These are phyloP conservation scores for Aquilaria yunnanensis DNA, from an alignment of 345 rosid species.

Conservation along the genomic window DNA sequence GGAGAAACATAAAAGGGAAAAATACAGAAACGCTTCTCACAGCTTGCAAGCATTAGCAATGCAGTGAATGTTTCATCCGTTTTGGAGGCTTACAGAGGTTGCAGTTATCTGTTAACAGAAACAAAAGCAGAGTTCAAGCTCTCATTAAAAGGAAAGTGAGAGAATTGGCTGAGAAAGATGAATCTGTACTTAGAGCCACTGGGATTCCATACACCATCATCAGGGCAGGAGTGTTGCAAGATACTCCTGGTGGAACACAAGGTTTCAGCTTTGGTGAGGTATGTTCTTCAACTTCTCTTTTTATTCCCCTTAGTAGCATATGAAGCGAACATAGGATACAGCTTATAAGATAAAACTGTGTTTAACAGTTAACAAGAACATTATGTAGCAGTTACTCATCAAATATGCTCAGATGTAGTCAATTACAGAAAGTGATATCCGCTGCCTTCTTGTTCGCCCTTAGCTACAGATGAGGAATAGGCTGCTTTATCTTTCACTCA, in stretches of 20 bases:
- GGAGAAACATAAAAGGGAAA: not conserved
- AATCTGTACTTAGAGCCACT: constrained; percentile 32
- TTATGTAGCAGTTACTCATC: too few species aligned
- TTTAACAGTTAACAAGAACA: too few species aligned
- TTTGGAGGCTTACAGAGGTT: constrained; percentile 46
- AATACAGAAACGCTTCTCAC: not conserved
- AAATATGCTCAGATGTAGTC: too few species aligned
- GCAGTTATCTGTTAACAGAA: constrained; percentile 87
- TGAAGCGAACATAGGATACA: too few species aligned
- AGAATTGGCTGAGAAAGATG: constrained; percentile 81
- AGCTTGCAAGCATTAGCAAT: constrained; percentile 1
- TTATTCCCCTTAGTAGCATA: too few species aligned
- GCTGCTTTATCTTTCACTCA: too few species aligned
- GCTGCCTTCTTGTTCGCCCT: too few species aligned
- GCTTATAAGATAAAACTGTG: too few species aligned
- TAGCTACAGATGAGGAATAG: too few species aligned
- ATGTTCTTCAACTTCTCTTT: not conserved
- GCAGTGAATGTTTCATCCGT: not conserved
- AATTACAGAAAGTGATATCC: too few species aligned
- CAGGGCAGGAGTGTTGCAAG: constrained; percentile 49
- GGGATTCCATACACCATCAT: constrained; percentile 73
- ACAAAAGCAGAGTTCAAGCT: constrained; percentile 62
- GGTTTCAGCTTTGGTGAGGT: constrained; percentile 70
- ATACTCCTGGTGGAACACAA: constrained; percentile 63
- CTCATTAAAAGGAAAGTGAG: constrained; percentile 46